phyloP scores from a whole-genome alignment of 140 eudicot species.

The Cichorium intybus region DNA sequence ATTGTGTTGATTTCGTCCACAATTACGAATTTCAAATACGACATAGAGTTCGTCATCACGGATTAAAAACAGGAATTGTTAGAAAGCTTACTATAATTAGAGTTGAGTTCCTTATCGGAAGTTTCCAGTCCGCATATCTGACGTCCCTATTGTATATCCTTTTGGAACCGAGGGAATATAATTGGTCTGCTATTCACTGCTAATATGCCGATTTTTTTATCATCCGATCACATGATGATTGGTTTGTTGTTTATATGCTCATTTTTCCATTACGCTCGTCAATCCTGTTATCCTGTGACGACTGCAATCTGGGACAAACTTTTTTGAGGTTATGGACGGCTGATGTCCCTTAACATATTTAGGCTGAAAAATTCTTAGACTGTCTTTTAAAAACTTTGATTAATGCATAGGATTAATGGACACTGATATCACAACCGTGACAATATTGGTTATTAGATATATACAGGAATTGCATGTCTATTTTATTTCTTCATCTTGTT shows the following conservation, averaged over 20 bases:
- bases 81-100: not conserved
- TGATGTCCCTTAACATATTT: not conserved
- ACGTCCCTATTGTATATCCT: not conserved
- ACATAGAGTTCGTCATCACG: not conserved
- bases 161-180: conserved; percentile 9
- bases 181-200: not conserved
- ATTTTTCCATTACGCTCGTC: not conserved
- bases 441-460: not conserved
- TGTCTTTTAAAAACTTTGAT: not conserved
- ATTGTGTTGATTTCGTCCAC: not conserved
- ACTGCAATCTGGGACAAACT: not conserved
- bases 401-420: conserved; percentile 11
- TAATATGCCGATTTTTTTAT: not conserved
- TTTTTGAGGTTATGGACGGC: not conserved
- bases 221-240: conserved; percentile 7
- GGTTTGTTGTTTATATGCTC: not conserved
- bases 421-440: conserved; percentile 5
- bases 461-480: not conserved
- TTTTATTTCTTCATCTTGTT: not conserved
- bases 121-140: not conserved
- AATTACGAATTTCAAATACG: not conserved
- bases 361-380: not conserved
- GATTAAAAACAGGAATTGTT: conserved; percentile 1
- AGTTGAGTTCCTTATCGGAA: not conserved
- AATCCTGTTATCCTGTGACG: not conserved